Base-by-base conservation (phyloP, 169 alveolate species). In the Plasmodium vinckei region DNA sequence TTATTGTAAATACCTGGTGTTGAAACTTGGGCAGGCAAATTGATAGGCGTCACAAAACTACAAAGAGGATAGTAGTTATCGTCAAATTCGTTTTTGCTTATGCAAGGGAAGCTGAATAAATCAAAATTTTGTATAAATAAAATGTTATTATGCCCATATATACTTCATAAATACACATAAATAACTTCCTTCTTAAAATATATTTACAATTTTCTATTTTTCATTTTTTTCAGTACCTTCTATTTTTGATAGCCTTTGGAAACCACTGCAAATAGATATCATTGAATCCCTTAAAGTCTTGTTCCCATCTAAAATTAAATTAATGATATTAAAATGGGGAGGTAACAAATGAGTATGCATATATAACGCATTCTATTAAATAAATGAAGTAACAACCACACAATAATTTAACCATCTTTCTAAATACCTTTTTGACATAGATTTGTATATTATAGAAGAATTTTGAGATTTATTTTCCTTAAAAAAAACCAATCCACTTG, bases 221-320 rank as follows among this genome's bases (percentile, higher is more conserved):
- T 15, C 5, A 6, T 77, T 44, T 57, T 1, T 53, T 53, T 53
- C 10, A 5, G 13, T 82, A 82, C 87, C 79, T 86, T 54, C 91
- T 86, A 59, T 70, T 70, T 86, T 87, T 68, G 46, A 94, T 87
- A 10, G 95, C 95, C 65, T 93, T 91, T 33, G 96, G 95, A 67
- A 93, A 94, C 94, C 95, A 84, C 72, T 94, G 96, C 19, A 79
- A 70, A 73, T 95, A 95, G 5, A 87, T 88, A 12, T 75, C 93
- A 87, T 95, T 95, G 94, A 95, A 95, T 63, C 86, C 84, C 27
- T 91, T 87, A 63, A 94, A 95, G 47, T 95, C 97, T 64, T 87
- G 47, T 44, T 94, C 94, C 97, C 97, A 95, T 63, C 82, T 92
- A 10, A 9, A 1, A 5, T 21, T 23, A 2, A 23, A 17, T n/a